Base-by-base conservation (phyloP, 805 yeast genomes). In the Ogataea ganodermae region DNA sequence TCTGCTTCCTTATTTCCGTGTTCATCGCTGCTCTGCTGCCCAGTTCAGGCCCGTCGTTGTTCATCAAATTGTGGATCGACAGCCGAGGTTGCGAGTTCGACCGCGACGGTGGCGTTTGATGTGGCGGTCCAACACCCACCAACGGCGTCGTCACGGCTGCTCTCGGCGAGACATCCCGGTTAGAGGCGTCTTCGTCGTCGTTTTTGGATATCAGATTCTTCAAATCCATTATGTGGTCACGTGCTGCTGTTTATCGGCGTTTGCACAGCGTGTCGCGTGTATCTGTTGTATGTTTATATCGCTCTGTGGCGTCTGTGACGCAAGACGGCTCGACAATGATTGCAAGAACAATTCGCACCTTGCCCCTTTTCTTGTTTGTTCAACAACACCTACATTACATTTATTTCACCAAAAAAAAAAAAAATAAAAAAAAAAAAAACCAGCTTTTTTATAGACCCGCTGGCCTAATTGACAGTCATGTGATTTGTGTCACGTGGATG, bases 11-110 rank as follows among this genome's bases (percentile, higher is more conserved):
- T 6, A 58, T 30, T n/a, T 30, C 33, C 6, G 33, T 30, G 33
- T 30, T 30, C 33, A 30, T 30, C 17, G 36, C 28, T 14, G 38
- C 16, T 17, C 22, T 22, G 23, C 14, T 18, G 18, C 13, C 32
- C 31, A 24, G 12, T 14, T 24, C 44, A 12, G 35, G 30, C 23
- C 43, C 53, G 28, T 63, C 63, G 31, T 51, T 45, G 46, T 66
- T 66, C 64, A 66, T 59, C 36, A 66, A 51, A 44, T 59, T 57
- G 39, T 66, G 68, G 14, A 66, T 65, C 1, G 69, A 65, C 16
- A 66, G 47, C 28, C 69, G 50, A 1, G 63, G 63, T 45, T 59
- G 59, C n/a, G 55, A 51, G 26, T 52, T 50, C 18, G 60, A 49
- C 33, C 59, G 44, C 35, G 47, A 24, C 14, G 52, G 49, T 1